Evolutionary conservation across 2,329 filamentous ascomycete species (phyloP).

Genomic region (Talaromyces sp.): DNA sequence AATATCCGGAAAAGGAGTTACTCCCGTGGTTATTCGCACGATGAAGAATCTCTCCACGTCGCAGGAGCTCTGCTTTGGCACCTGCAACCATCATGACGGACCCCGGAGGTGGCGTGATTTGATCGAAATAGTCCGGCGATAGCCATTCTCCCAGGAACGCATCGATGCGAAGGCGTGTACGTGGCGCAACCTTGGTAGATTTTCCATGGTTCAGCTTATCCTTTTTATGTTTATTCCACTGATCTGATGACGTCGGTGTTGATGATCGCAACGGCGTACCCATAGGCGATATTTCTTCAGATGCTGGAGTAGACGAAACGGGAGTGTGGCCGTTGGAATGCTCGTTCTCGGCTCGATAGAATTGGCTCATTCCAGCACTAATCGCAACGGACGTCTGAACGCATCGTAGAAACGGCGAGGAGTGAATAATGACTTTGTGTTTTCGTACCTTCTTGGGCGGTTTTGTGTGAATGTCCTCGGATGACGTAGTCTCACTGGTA

Average conservation of each 20-base stretch:
- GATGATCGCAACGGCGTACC: slow-evolving; percentile 27
- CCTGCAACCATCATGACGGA: slow-evolving; percentile 83
- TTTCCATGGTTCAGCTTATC: slow-evolving; percentile 7
- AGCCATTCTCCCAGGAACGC: slow-evolving; percentile 96
- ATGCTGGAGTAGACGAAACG: neutral
- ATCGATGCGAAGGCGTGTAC: slow-evolving; percentile 68
- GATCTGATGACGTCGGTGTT: slow-evolving; percentile 30
- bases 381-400: slow-evolving; percentile 89
- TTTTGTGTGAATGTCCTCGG: neutral
- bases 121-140: slow-evolving; percentile 86
- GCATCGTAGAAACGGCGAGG: slow-evolving; percentile 90
- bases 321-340: slow-evolving; percentile 4
- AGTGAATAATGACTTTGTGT: slow-evolving; percentile 82
- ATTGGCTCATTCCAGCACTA: slow-evolving; percentile 71
- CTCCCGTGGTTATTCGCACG: slow-evolving; percentile 37
- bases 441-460: slow-evolving; percentile 15
- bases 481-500: neutral
- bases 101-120: slow-evolving; percentile 83
- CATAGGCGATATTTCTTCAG: slow-evolving; percentile 22
- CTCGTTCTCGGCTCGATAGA: slow-evolving; percentile 27
- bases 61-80: slow-evolving; percentile 82
- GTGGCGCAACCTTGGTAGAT: slow-evolving; percentile 13
- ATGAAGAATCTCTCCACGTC: slow-evolving; percentile 66
- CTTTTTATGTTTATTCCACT: neutral
- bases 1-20: slow-evolving; percentile 46